Base-by-base conservation (phyloP, 2,329 filamentous ascomycete genomes). In the Paraconiothyrium brasiliense region DNA sequence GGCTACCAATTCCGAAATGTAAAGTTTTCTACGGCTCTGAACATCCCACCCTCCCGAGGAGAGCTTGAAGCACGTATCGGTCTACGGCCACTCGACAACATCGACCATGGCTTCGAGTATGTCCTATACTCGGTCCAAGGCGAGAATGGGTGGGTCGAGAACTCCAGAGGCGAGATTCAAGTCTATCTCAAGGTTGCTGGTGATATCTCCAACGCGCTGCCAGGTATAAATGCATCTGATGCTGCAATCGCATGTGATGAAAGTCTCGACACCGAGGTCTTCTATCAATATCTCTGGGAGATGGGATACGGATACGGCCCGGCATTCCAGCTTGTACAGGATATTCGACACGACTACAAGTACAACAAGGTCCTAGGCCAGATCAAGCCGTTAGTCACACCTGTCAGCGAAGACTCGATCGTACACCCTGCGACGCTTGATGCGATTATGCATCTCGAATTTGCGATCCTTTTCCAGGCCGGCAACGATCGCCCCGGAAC, bases 381-480 rank as follows among this genome's bases (percentile, higher is more conserved):
- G 16, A 50, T 50, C 30, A 30, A 50, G 11, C 32, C 46, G 16
- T 30, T 30, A 7, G 46, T 48, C 5, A 30, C 46, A 7, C 10
- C 22, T 32, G 46, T 48, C 2, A 30, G 46, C 14, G 24, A 48
- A 30, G 22, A 30, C 46, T 16, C 48, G 8, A 50, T 50, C 8
- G 27, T 50, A 3, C 48, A 50, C 34, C 48, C 48, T 50, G 32
- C 32, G n/a, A 50, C 32, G 13, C 48, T 50, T 10, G 48, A 50
- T 20, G 48, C 48, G 11, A 50, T 50, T 4, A 34, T 34, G 27
- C 62, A 65, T 14, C 10, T 62, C 3, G 59, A 59, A 37, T 57
- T 44, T 35, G 37, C 44, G 7, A 46, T 57, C 2, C 59, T 56
- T n/a, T 58, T 56, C 24, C 43, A 55, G 4, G 59, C 56, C 2